Conservation (phyloP, 371 early-diverging fungal species). For the Dichotomocladium elegans region DNA sequence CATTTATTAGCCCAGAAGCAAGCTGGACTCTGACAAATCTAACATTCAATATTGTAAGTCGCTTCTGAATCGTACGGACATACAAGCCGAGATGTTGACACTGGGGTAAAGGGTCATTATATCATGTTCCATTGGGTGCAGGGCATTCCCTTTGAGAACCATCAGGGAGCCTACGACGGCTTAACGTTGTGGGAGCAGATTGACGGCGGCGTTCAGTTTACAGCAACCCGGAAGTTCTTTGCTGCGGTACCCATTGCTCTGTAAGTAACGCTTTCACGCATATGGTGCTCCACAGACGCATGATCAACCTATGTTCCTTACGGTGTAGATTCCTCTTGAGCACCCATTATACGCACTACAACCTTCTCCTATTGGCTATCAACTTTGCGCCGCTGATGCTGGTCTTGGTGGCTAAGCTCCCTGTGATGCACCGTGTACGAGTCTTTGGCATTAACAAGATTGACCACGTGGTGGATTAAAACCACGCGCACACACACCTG, state of each 20-base stretch:
- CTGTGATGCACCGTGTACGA: conserved; percentile 91
- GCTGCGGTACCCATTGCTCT: conserved; percentile 89
- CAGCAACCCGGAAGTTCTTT: conserved; percentile 94
- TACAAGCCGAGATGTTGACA: neutral
- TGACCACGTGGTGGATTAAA: conserved; percentile 19
- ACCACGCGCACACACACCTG: neutral
- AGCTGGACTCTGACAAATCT: conserved; percentile 96
- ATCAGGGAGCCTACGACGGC: conserved; percentile 93
- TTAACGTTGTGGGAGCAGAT: conserved; percentile 98
- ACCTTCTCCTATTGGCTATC: conserved; percentile 78
- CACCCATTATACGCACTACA: conserved; percentile 95
- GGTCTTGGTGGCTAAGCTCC: conserved; percentile 90
- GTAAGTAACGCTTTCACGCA: conserved; percentile 54
- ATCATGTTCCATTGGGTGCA: conserved; percentile 95
- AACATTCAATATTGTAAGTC: conserved; percentile 80
- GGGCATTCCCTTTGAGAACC: conserved; percentile 92
- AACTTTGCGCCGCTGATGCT: conserved; percentile 80
- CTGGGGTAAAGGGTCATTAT: conserved; percentile 72
- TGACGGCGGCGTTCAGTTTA: conserved; percentile 94
- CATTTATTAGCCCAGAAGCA: conserved; percentile 85
- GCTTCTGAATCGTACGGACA: neutral
- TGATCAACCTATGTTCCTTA: neutral
- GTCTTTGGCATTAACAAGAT: conserved; percentile 81
- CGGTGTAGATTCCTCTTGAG: conserved; percentile 82
- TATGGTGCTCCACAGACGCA: neutral